Evolutionary conservation across 192 early-diverging fungal species (phyloP).

Genomic region (Powellomyces hirtus): DNA sequence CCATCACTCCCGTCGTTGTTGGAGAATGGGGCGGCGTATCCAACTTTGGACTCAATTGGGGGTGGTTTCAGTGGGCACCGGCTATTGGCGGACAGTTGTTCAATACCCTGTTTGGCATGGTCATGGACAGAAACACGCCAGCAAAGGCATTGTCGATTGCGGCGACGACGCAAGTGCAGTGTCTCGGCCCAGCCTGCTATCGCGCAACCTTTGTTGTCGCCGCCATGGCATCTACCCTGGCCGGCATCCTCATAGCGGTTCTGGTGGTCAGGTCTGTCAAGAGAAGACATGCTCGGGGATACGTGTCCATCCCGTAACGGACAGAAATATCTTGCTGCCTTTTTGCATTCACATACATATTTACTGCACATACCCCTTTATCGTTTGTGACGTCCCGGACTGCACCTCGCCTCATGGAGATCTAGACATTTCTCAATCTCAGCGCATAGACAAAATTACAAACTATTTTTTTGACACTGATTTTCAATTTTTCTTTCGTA

Average conservation of each 20-base stretch:
- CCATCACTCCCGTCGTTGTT: conserved; percentile 39
- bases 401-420: too few species aligned
- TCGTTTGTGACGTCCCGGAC: too few species aligned
- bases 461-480: too few species aligned
- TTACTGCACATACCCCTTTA: too few species aligned
- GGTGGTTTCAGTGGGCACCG: conserved; percentile 25
- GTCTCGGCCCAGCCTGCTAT: neutral
- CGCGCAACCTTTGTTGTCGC: neutral
- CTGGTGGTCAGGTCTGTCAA: neutral
- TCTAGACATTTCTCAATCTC: too few species aligned
- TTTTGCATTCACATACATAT: too few species aligned
- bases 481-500: too few species aligned
- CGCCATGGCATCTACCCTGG: neutral
- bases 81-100: conserved; percentile 40
- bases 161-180: neutral
- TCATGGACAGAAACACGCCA: conserved; percentile 12
- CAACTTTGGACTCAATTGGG: conserved; percentile 38
- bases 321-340: too few species aligned
- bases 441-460: too few species aligned
- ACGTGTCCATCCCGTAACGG: too few species aligned
- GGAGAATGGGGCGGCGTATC: conserved; percentile 32
- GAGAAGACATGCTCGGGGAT: too few species aligned
- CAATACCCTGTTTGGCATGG: conserved; percentile 37
- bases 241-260: neutral
- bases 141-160: neutral